phyloP scores from a whole-genome alignment of 2,329 filamentous ascomycete genomes.

The Kalaharituber pfeilii region DNA sequence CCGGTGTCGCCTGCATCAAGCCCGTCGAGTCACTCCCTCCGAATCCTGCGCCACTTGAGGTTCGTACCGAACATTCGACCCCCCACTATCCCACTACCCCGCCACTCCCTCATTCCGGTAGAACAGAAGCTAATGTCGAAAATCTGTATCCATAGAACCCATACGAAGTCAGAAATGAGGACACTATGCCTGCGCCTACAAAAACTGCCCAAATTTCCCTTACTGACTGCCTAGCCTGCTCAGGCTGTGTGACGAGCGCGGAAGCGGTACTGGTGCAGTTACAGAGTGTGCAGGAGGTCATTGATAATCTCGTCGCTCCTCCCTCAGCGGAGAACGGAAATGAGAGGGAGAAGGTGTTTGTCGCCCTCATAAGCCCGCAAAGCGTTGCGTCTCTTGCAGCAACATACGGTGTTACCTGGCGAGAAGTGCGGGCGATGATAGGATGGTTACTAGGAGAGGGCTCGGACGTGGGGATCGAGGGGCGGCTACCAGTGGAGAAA shows the following conservation, averaged over 20 bases:
- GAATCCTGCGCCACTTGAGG: slow-evolving; percentile 29
- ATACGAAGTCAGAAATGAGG: slow-evolving; percentile 88
- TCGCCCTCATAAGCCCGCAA: slow-evolving; percentile 87
- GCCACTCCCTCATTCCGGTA: neutral
- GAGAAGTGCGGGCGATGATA: slow-evolving; percentile 64
- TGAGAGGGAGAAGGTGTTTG: slow-evolving; percentile 44
- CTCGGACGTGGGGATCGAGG: neutral
- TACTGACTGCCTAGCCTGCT: slow-evolving; percentile 93
- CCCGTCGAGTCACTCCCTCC: slow-evolving; percentile 79
- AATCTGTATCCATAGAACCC: slow-evolving; percentile 34
- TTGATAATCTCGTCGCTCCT: slow-evolving; percentile 59
- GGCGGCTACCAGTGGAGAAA: slow-evolving; percentile 48
- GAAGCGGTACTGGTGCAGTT: slow-evolving; percentile 92
- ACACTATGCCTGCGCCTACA: slow-evolving; percentile 38
- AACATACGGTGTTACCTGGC: slow-evolving; percentile 56
- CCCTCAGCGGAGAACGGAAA: neutral
- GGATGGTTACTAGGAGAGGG: slow-evolving; percentile 46
- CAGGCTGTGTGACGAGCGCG: slow-evolving; percentile 90
- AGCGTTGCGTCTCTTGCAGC: slow-evolving; percentile 76
- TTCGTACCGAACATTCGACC: slow-evolving; percentile 27
- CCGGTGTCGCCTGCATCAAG: slow-evolving; percentile 95
- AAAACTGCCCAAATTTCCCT: slow-evolving; percentile 81
- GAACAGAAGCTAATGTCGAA: slow-evolving; percentile 11
- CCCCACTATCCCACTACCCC: neutral
- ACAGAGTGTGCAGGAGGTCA: slow-evolving; percentile 82